phyloP scores from a whole-genome alignment of 306 rosid genomes.

The Pterocarpus santalinus region DNA sequence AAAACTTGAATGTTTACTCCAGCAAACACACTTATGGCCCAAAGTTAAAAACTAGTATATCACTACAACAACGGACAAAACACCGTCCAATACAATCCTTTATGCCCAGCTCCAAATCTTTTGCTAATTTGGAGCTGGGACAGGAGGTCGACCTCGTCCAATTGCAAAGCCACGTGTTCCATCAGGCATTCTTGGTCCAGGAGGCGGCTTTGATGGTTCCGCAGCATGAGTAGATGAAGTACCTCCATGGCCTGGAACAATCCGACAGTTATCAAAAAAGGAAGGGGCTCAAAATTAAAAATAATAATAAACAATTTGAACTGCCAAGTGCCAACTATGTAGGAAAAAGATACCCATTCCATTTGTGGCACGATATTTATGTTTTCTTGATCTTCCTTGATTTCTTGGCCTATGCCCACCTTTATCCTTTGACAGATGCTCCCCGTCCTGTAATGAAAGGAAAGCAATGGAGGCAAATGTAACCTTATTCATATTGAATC shows the following conservation, averaged over 20 bases:
- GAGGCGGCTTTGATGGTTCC: conserved; percentile 89
- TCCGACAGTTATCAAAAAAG: conserved; percentile 23
- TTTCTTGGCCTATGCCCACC: conserved; percentile 73
- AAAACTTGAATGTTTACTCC: conserved; percentile 40
- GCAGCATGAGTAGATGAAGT: conserved; percentile 59
- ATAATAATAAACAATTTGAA: background rate
- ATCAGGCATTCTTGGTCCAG: conserved; percentile 98
- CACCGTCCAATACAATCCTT: conserved; percentile 37
- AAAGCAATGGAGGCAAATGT: conserved; percentile 35
- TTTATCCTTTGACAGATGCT: conserved; percentile 68
- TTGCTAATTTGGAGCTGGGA: conserved; percentile 57
- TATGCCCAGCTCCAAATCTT: conserved; percentile 16
- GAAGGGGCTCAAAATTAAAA: background rate
- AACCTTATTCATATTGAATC: conserved; percentile 18
- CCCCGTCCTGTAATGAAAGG: conserved; percentile 65
- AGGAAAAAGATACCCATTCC: conserved; percentile 70
- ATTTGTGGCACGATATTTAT: conserved; percentile 70
- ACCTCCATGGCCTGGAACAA: conserved; percentile 80
- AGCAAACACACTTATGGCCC: conserved; percentile 15
- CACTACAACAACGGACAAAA: conserved; percentile 29
- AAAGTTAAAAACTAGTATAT: conserved; percentile 37
- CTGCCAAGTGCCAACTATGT: background rate
- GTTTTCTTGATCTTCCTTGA: conserved; percentile 71
- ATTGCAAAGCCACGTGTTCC: conserved; percentile 94
- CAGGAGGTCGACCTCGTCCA: conserved; percentile 90